Evolutionary conservation across 805 yeast species (phyloP).

Genomic region (Ogataea trehaloabstinens): DNA sequence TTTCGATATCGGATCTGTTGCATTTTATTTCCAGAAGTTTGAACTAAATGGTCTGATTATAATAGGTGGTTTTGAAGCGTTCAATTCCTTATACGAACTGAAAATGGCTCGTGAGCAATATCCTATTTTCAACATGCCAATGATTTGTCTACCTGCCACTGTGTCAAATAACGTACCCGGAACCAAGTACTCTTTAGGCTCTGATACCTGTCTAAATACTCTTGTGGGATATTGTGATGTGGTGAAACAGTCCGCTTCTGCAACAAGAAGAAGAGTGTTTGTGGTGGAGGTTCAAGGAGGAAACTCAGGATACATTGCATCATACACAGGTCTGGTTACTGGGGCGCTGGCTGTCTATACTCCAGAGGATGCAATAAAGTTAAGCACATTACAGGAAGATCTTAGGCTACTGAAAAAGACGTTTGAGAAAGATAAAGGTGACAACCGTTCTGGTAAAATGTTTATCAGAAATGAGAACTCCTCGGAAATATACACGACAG

Average conservation of each 20-base stretch:
- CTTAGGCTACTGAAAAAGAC: conserved; percentile 64
- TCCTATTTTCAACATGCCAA: conserved; percentile 92
- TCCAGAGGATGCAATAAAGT: conserved; percentile 78
- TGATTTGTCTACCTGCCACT: conserved; percentile 92
- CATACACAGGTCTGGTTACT: conserved; percentile 76
- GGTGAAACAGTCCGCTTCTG: conserved; percentile 90
- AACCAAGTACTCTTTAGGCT: conserved; percentile 91
- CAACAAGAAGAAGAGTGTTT: conserved; percentile 90
- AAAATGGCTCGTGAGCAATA: conserved; percentile 72
- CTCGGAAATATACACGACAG: conserved; percentile 77
- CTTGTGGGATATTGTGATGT: conserved; percentile 92
- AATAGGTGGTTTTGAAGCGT: conserved; percentile 98
- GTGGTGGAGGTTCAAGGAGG: conserved; percentile 99
- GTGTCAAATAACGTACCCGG: conserved; percentile 99
- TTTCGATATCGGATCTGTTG: conserved; percentile 85
- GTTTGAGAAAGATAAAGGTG: conserved; percentile 73
- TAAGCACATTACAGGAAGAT: conserved; percentile 72
- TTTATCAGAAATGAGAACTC: conserved; percentile 82
- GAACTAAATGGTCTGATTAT: conserved; percentile 84
- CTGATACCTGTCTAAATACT: conserved; percentile 92
- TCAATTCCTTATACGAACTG: conserved; percentile 75
- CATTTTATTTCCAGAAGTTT: conserved; percentile 88
- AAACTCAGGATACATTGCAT: conserved; percentile 89
- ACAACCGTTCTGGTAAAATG: conserved; percentile 80
- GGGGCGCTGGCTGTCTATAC: conserved; percentile 92